These are phyloP conservation scores for Melaleuca alternifolia DNA, from an alignment of 345 rosid genomes.

Conservation along the genomic window DNA sequence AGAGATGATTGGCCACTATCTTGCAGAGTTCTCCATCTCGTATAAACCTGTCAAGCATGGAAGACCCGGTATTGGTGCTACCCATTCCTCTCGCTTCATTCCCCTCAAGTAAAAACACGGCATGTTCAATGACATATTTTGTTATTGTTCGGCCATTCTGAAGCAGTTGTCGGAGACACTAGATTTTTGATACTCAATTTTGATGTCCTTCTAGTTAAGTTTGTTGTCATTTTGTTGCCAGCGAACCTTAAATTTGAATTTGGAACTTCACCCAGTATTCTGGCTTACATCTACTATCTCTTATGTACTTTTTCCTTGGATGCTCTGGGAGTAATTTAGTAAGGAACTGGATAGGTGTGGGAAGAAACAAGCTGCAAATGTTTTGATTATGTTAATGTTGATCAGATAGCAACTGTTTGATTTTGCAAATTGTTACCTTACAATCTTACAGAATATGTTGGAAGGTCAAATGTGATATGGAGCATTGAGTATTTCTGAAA, in stretches of 20 bases:
- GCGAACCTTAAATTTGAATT: neutral
- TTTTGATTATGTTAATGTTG: neutral
- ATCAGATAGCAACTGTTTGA: neutral
- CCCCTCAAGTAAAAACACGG: constrained; percentile 2
- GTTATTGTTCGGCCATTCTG: neutral
- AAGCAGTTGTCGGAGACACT: neutral
- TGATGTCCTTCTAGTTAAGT: neutral
- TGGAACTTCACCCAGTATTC: neutral
- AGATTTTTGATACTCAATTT: neutral
- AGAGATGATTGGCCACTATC: constrained; percentile 8
- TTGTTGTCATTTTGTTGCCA: neutral
- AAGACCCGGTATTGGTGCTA: constrained; percentile 12
- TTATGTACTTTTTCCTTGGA: neutral
- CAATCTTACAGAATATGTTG: neutral
- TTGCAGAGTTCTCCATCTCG: constrained; percentile 7
- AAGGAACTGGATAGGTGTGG: neutral
- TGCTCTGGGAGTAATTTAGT: neutral
- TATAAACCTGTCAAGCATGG: constrained; percentile 12
- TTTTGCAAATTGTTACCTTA: neutral
- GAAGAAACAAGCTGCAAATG: neutral
- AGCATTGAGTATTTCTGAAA: neutral
- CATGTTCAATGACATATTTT: neutral
- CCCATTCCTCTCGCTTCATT: constrained; percentile 10
- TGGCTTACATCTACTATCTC: neutral
- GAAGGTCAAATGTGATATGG: neutral